These are phyloP conservation scores for Arthrobotrys pseudoclavata DNA, from an alignment of 2,329 filamentous ascomycete genomes.

Conservation along the genomic window DNA sequence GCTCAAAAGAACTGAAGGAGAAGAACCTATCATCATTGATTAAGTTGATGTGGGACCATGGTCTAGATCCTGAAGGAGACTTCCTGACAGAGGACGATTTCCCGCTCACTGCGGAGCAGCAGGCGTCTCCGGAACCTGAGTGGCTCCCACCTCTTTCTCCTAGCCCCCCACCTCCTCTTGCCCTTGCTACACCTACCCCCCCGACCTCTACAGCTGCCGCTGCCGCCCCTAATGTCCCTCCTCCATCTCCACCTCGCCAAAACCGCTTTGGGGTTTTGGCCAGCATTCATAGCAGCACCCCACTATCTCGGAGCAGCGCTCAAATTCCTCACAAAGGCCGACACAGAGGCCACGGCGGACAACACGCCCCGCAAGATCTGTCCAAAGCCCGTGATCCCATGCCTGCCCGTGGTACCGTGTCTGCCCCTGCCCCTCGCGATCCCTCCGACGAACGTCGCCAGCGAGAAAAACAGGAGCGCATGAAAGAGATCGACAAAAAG, in stretches of 20 bases:
- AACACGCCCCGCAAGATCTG: no score
- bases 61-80: neutral
- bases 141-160: neutral
- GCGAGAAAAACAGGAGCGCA: constrained; percentile 48
- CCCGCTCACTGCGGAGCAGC: neutral
- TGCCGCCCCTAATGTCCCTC: neutral
- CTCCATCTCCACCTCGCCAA: neutral
- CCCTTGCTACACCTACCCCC: neutral
- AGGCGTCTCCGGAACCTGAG: neutral
- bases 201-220: neutral
- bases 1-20: neutral
- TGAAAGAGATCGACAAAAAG: constrained; percentile 36
- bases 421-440: constrained; percentile 11
- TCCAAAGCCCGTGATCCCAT: no score
- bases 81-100: neutral
- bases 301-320: neutral
- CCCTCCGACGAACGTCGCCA: constrained; percentile 41
- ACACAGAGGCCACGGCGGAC: neutral
- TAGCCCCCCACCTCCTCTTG: neutral
- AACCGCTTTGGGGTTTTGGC: constrained; percentile 1
- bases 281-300: neutral
- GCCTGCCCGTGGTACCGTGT: neutral
- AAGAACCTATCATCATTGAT: neutral
- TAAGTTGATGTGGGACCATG: constrained; percentile 16
- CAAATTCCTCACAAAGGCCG: neutral